phyloP scores from a whole-genome alignment of 306 rosid species.

The Aeschynomene evenia region DNA sequence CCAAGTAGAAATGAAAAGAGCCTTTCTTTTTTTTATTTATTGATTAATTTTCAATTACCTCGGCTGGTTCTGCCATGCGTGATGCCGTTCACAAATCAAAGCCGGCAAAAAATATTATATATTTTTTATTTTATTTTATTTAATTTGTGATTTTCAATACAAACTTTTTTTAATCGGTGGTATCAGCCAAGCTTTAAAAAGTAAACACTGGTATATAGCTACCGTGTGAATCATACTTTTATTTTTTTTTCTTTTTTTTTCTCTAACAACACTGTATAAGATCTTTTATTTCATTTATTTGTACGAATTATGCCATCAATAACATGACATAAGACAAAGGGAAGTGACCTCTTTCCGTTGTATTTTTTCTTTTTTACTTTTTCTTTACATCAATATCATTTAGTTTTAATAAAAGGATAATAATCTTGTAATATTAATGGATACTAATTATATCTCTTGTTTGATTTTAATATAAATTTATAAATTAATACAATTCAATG shows the following conservation, averaged over 20 bases:
- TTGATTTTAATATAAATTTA: no score
- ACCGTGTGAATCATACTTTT: background rate
- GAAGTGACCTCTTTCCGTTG: background rate
- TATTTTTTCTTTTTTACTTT: background rate
- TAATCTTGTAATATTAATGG: no score
- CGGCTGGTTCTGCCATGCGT: slow-evolving; percentile 13
- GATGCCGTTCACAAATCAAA: background rate
- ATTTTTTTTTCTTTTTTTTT: no score
- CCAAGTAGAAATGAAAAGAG: background rate
- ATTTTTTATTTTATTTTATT: background rate
- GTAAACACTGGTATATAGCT: background rate
- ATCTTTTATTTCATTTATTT: background rate
- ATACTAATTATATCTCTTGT: no score
- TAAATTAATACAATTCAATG: no score
- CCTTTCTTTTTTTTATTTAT: no score
- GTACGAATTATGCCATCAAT: background rate
- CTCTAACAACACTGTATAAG: background rate
- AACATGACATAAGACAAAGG: background rate
- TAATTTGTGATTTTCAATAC: background rate
- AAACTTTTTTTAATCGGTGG: background rate
- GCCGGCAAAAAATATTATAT: slow-evolving; percentile 18
- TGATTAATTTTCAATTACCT: background rate
- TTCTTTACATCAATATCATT: no score
- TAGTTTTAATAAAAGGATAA: no score
- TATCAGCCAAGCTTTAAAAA: background rate